Base-by-base conservation (phyloP, 768 basidiomycete genomes). In the Tricholomella constricta region DNA sequence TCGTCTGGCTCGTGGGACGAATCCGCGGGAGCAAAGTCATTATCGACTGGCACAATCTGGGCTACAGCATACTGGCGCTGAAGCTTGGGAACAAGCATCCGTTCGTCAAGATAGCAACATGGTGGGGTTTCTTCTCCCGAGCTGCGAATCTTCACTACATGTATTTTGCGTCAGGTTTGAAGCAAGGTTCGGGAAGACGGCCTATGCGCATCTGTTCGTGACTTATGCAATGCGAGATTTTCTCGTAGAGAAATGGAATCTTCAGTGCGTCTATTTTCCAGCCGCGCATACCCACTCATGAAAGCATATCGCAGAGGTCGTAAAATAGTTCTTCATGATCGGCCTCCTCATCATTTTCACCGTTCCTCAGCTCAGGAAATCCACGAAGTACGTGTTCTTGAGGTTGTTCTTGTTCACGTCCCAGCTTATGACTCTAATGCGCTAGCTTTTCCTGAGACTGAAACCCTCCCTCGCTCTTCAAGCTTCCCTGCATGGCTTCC, bases 11-110 rank as follows among this genome's bases (percentile, higher is more conserved):
- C 23, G 84, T 87, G 1, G 81, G 81, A 19, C 65, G 73, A 17
- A 62, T 92, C 14, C 79, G 84, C 15, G 87, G 89, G 3, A 88
- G 87, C 59, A 92, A 90, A 62, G 76, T 99, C 59, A 90, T 99
- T 54, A 94, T 99, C 49, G 97, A 99, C 72, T 99, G 97, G 97
- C 97, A 99, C 67, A 99, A 99, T 68, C 81, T 96, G 22, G 97
- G 97, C 15, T 94, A 93, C 67, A 96, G 86, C 57, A 94, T 98
- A 41, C 81, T 99, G 43, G 89, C 88, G 1, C 69, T 99, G 58
- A 88, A 84, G 61, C 72, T 94, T n/a, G 90, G 93, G 0, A 53
- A 74, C 1, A 65, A 69, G 0, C 90, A 94, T 65, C 67, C 77
- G 0, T 77, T 95, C 55, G 92, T 96, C 35, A 78, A 69, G 57